Evolutionary conservation across 371 early-diverging fungal species (phyloP).

Genomic region (Haplosporangium sp.): DNA sequence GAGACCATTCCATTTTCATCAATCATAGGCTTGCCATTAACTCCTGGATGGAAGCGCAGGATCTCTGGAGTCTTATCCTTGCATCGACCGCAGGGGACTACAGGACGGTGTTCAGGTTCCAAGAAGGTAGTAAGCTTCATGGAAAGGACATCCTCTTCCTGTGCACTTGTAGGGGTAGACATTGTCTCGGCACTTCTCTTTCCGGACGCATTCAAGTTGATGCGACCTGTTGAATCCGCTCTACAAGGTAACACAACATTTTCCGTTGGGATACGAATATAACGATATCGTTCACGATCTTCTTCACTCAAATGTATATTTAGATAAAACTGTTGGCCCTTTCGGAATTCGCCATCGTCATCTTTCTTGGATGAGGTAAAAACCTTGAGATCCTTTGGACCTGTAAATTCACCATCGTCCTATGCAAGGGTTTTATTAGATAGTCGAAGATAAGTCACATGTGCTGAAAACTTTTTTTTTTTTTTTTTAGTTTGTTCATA

Average conservation of each 20-base stretch:
- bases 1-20: constrained; percentile 53
- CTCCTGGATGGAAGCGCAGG: constrained; percentile 46
- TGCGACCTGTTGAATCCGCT: constrained; percentile 33
- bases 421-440: background rate
- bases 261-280: constrained; percentile 44
- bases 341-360: constrained; percentile 49
- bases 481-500: no score
- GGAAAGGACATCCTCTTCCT: constrained; percentile 47
- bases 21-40: constrained; percentile 54
- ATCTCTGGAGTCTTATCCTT: constrained; percentile 54
- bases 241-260: constrained; percentile 50
- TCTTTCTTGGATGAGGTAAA: constrained; percentile 52
- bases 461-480: no score
- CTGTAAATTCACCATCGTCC: constrained; percentile 32
- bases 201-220: constrained; percentile 39
- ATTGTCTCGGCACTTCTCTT: constrained; percentile 40
- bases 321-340: constrained; percentile 53
- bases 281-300: constrained; percentile 40
- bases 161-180: constrained; percentile 38
- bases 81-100: constrained; percentile 50
- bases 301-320: constrained; percentile 42
- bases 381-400: constrained; percentile 33
- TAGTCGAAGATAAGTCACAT: constrained; percentile 5
- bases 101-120: constrained; percentile 46
- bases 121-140: constrained; percentile 38